Base-by-base conservation (phyloP, 345 rosid genomes). In the Adansonia digitata region DNA sequence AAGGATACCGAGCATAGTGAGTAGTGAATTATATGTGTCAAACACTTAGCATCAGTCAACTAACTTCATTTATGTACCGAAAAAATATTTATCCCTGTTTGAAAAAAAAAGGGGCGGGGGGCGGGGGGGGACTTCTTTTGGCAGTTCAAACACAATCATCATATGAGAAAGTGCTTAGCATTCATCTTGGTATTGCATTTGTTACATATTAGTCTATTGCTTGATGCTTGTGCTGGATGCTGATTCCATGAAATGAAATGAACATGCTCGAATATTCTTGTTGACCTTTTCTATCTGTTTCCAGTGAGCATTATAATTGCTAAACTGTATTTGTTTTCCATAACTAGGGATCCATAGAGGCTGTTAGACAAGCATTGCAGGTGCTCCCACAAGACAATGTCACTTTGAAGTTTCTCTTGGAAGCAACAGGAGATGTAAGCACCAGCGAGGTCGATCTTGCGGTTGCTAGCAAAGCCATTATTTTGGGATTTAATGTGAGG, bases 401-500 rank as follows among this genome's bases (percentile, higher is more conserved):
- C 52, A 90, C 94, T 29, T 84, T 93, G 87, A 95, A 93, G 82
- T 95, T 92, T 83, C 88, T 95, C 73, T 81, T 91, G 84, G 88
- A 93, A 85, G 98, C 98, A 40, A 84, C 96, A 5, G 99, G 99
- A 75, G 97, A 95, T 84, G 82, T 95, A 57, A 95, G 86, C 85
- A 55, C 87, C 62, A 93, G 99, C 69, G 97, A 95, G 74, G 88
- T 95, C 76, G 98, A 95, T 90, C 93, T 95, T 82, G 97, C 99
- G 0, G 78, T 85, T 76, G 99, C 96, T 6, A 89, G 93, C 82
- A 89, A 91, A 82, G 95, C 99, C 27, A 76, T 95, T 75, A 87
- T 95, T 35, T 76, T 95, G 37, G 99, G 99, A 57, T 95, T 95
- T 76, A 95, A 91, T 84, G 94, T 91, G 74, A 89, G 82, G 84